These are phyloP conservation scores for Orychophragmus violaceus DNA, from an alignment of 345 rosid genomes.

Conservation along the genomic window DNA sequence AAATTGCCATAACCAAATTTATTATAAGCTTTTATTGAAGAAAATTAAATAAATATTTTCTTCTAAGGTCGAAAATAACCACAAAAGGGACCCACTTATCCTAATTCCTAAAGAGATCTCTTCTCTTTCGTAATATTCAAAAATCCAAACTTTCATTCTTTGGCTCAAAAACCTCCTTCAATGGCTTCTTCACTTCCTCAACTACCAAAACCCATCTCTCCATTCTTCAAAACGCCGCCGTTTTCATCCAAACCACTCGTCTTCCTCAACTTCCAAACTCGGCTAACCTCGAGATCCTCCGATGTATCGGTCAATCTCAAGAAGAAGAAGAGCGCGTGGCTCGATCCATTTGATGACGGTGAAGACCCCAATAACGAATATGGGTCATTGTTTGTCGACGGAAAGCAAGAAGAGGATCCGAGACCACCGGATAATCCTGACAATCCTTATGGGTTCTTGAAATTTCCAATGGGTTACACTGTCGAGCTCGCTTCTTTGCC, in stretches of 20 bases:
- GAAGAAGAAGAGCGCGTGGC: constrained; percentile 72
- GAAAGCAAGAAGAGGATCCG: constrained; percentile 90
- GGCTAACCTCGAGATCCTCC: constrained; percentile 20
- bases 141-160: constrained; percentile 10
- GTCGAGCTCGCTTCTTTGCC: constrained; percentile 77
- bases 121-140: constrained; percentile 29
- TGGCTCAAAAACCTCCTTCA: constrained; percentile 11
- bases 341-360: constrained; percentile 75
- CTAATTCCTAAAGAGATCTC: constrained; percentile 31
- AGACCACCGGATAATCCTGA: constrained; percentile 71
- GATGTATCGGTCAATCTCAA: constrained; percentile 33
- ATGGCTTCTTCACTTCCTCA: constrained; percentile 59
- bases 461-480: constrained; percentile 70
- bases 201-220: constrained; percentile 44
- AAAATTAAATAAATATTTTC: neutral
- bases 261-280: constrained; percentile 31
- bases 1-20: neutral
- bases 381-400: constrained; percentile 71
- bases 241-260: constrained; percentile 35
- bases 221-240: constrained; percentile 44
- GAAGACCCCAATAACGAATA: constrained; percentile 67
- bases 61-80: constrained; percentile 20
- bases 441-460: constrained; percentile 85
- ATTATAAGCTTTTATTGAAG: neutral
- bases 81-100: constrained; percentile 72